Evolutionary conservation across 352 stramenopile genomes (phyloP), one percentile per base, ranked within the genome.

Genomic region (Aphanomyces euteiches): DNA sequence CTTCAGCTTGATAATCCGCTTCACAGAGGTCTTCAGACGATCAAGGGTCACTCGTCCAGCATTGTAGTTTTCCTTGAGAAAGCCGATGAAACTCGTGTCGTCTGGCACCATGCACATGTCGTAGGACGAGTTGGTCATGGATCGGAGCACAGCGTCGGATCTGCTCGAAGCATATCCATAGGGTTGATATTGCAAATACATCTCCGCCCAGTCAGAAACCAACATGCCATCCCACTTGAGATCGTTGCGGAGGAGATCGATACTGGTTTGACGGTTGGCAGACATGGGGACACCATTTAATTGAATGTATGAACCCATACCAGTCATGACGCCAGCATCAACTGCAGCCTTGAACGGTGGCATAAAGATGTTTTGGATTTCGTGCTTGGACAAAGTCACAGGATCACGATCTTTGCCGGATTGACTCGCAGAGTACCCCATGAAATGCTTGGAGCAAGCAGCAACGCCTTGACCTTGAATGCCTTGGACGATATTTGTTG

Each of bases 251-350:
- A 98, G 69, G 28, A 98, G 66, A 50, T 90, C 80, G 19, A 80
- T 72, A 34, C 96, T 68, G 53, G 92, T 86, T 54, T 88, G 47
- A 4, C 61, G 60, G 58, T 91, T 98, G n/a, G 82, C 79, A 5
- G 96, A 85, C 12, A 98, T 89, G 0, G 94, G 94, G 17, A 97
- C 80, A 5, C 90, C 90, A 64, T 97, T 96, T 50, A 97, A 67
- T 63, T 94, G 93, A 57, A 90, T 92, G 79, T 98, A 98, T 58
- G 74, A 95, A 74, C 97, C 92, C 95, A 98, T 98, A 1, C 90
- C 84, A 0, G 90, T 92, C 69, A 95, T 80, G 3, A 84, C 83
- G 3, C 86, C 88, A 6, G 95, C 85, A 36, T 88, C 79, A 21
- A 95, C 87, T 13, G 88, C 89, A 3, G 88, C 83, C 15, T 90